phyloP scores from a whole-genome alignment of 768 basidiomycete genomes.

The Coprinopsis marcescibilis region DNA sequence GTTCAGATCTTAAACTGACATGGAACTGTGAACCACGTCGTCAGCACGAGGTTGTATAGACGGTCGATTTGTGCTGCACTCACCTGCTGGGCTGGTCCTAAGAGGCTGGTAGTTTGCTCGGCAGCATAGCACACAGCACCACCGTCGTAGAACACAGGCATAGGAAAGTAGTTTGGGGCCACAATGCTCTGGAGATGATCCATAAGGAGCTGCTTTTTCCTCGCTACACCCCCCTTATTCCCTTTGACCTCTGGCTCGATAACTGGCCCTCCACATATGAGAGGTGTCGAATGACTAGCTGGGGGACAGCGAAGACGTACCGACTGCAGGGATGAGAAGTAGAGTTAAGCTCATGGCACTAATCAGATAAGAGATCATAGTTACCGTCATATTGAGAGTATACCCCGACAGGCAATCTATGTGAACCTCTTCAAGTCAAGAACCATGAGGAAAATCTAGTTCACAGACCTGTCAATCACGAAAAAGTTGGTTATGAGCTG shows the following conservation, averaged over 20 bases:
- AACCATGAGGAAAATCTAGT: not conserved
- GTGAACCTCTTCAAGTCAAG: not conserved
- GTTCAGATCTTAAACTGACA: constrained; percentile 22
- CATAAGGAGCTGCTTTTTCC: constrained; percentile 27
- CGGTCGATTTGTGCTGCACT: too few relatives aligned
- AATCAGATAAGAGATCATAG: not conserved
- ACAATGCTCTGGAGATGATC: constrained; percentile 33
- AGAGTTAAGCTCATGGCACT: not conserved
- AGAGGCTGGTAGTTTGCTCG: constrained; percentile 22
- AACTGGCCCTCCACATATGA: constrained; percentile 10
- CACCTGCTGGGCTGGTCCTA: constrained; percentile 13
- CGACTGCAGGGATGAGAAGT: not conserved
- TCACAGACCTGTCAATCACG: not conserved
- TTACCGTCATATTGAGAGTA: constrained; percentile 27
- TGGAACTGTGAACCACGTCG: too few relatives aligned
- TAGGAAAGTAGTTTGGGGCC: constrained; percentile 30
- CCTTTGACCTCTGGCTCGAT: constrained; percentile 19
- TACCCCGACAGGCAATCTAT: constrained; percentile 22
- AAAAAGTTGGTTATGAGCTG: constrained; percentile 22
- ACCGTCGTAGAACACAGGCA: constrained; percentile 43
- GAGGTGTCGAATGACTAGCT: too few relatives aligned
- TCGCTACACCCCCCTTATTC: constrained; percentile 16
- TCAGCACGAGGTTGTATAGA: not conserved
- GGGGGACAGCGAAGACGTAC: not conserved
- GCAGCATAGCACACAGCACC: constrained; percentile 36